phyloP scores from a whole-genome alignment of 768 basidiomycete genomes.

The Lactarius tabidus region DNA sequence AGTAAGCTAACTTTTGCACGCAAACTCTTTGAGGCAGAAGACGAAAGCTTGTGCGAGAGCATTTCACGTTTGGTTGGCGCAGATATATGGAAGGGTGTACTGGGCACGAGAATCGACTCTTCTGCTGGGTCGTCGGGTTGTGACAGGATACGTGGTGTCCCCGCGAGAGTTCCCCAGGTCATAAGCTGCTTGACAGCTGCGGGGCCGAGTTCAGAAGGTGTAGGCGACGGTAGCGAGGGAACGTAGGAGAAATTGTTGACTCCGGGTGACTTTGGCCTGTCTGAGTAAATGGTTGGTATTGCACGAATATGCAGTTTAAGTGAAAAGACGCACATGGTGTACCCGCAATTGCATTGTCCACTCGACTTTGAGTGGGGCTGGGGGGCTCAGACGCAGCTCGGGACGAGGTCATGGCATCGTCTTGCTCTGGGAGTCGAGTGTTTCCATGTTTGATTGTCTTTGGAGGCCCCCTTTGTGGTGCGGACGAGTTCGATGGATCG shows the following conservation, averaged over 20 bases:
- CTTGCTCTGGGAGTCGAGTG: slow-evolving; percentile 77
- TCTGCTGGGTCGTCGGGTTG: slow-evolving; percentile 52
- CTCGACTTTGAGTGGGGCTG: slow-evolving; percentile 86
- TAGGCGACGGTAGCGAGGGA: slow-evolving; percentile 82
- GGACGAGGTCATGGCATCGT: slow-evolving; percentile 43
- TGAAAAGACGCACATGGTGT: slow-evolving; percentile 66
- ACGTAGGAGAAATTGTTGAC: slow-evolving; percentile 68
- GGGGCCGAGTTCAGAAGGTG: slow-evolving; percentile 75
- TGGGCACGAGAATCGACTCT: slow-evolving; percentile 37
- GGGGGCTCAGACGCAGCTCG: slow-evolving; percentile 57
- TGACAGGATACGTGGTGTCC: slow-evolving; percentile 86
- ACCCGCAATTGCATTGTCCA: slow-evolving; percentile 90
- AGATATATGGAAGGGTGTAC: slow-evolving; percentile 74
- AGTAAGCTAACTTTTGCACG: slow-evolving; percentile 70
- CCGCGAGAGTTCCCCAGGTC: slow-evolving; percentile 94
- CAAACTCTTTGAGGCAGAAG: slow-evolving; percentile 75
- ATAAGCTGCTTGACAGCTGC: slow-evolving; percentile 86
- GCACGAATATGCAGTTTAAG: background rate
- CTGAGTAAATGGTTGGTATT: slow-evolving; percentile 36
- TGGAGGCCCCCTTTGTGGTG: slow-evolving; percentile 40
- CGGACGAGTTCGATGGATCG: slow-evolving; percentile 38
- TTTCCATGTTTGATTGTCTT: slow-evolving; percentile 72
- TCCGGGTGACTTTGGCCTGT: slow-evolving; percentile 57
- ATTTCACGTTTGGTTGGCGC: slow-evolving; percentile 76
- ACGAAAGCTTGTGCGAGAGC: slow-evolving; percentile 77